phyloP scores from a whole-genome alignment of 495 filamentous ascomycete species.

The Hypoxylon lienhwacheense region DNA sequence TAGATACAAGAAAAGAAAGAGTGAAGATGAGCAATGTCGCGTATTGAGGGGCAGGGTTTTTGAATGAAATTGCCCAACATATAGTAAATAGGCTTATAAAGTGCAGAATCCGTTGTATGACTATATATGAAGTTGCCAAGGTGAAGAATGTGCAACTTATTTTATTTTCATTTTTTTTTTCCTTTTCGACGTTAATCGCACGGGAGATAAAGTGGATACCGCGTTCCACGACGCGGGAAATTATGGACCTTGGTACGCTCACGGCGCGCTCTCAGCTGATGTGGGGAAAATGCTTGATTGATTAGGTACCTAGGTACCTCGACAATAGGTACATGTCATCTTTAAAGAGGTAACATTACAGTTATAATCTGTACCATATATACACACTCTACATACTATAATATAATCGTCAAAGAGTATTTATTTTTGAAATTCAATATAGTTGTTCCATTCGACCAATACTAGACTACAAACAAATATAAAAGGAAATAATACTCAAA shows the following conservation, averaged over 20 bases:
- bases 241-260: slow-evolving; percentile 3
- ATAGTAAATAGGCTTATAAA: background rate
- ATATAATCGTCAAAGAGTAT: too few relatives aligned
- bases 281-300: slow-evolving; percentile 28
- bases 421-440: too few relatives aligned
- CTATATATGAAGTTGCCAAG: background rate
- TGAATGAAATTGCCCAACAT: background rate
- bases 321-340: background rate
- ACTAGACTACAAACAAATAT: too few relatives aligned
- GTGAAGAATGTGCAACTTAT: background rate
- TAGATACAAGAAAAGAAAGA: background rate
- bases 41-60: background rate
- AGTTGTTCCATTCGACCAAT: too few relatives aligned
- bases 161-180: too few relatives aligned
- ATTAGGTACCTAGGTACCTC: slow-evolving; percentile 11
- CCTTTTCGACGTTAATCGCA: slow-evolving; percentile 14
- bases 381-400: too few relatives aligned
- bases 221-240: slow-evolving; percentile 29
- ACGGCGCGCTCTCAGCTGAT: slow-evolving; percentile 40
- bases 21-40: too few relatives aligned
- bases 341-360: too few relatives aligned
- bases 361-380: too few relatives aligned
- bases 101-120: background rate
- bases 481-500: too few relatives aligned
- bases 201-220: slow-evolving; percentile 15